Conservation (phyloP, 2,329 filamentous ascomycete species). For the Pleoardoris graminearum region DNA sequence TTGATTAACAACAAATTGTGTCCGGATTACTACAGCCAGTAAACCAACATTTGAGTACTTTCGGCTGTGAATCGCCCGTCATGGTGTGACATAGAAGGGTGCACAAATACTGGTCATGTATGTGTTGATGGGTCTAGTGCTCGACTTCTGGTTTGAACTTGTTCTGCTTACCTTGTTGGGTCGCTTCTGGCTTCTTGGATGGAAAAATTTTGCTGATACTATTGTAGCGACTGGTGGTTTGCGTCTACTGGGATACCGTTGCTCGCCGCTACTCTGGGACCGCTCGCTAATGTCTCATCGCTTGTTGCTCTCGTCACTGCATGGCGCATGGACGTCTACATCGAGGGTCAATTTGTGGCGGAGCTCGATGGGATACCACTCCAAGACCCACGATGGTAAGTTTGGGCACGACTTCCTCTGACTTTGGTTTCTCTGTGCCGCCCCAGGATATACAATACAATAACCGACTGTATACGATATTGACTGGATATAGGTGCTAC, state of each 20-base stretch:
- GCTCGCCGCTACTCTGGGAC: slow-evolving; percentile 80
- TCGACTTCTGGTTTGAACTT: neutral
- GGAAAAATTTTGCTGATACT: neutral
- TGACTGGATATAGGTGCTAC: slow-evolving; percentile 59
- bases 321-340: slow-evolving; percentile 67
- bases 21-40: too few relatives aligned
- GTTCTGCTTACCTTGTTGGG: neutral
- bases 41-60: too few relatives aligned
- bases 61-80: neutral
- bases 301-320: slow-evolving; percentile 81
- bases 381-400: slow-evolving; percentile 71
- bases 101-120: neutral
- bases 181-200: neutral
- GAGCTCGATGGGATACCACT: slow-evolving; percentile 62
- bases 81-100: neutral
- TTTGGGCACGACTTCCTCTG: neutral
- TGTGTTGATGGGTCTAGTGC: neutral
- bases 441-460: too few relatives aligned
- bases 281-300: slow-evolving; percentile 84
- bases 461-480: neutral
- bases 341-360: slow-evolving; percentile 52
- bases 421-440: neutral
- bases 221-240: slow-evolving; percentile 44
- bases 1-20: too few relatives aligned
- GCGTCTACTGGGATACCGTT: slow-evolving; percentile 54